These are phyloP conservation scores for Aspergillus clavatus DNA, from an alignment of 2,329 filamentous ascomycete genomes.

Conservation along the genomic window DNA sequence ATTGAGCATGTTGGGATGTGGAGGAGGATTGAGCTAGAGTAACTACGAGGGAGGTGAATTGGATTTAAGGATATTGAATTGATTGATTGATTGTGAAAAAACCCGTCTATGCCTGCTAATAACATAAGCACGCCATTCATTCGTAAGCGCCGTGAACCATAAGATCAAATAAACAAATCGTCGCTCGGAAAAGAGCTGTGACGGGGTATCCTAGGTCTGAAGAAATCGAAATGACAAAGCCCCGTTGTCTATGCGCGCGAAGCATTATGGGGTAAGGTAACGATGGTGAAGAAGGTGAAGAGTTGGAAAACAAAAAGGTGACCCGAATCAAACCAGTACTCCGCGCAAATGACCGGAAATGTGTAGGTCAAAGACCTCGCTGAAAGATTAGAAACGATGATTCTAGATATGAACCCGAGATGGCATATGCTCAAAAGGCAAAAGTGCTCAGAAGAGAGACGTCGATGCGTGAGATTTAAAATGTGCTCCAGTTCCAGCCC, in stretches of 20 bases:
- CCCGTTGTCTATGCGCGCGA: conserved; percentile 10
- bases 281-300: conserved; percentile 6
- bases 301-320: neutral
- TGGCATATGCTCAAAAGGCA: neutral
- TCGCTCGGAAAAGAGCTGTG: conserved; percentile 24
- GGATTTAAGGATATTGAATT: neutral
- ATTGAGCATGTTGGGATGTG: conserved; percentile 87
- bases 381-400: conserved; percentile 8
- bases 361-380: conserved; percentile 2
- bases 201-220: conserved; percentile 34
- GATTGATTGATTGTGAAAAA: neutral
- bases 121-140: conserved; percentile 4
- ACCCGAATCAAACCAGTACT: conserved; percentile 10
- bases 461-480: conserved; percentile 36
- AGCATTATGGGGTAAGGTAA: conserved; percentile 6
- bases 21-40: conserved; percentile 37
- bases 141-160: conserved; percentile 3
- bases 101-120: neutral
- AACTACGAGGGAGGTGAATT: neutral
- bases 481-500: conserved; percentile 61
- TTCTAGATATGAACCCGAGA: conserved; percentile 2
- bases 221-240: conserved; percentile 14
- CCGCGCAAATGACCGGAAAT: conserved; percentile 14
- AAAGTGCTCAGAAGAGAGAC: neutral
- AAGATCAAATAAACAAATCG: conserved; percentile 18